Evolutionary conservation across 2,329 filamentous ascomycete species (phyloP).

Genomic region (Botrytis elliptica): DNA sequence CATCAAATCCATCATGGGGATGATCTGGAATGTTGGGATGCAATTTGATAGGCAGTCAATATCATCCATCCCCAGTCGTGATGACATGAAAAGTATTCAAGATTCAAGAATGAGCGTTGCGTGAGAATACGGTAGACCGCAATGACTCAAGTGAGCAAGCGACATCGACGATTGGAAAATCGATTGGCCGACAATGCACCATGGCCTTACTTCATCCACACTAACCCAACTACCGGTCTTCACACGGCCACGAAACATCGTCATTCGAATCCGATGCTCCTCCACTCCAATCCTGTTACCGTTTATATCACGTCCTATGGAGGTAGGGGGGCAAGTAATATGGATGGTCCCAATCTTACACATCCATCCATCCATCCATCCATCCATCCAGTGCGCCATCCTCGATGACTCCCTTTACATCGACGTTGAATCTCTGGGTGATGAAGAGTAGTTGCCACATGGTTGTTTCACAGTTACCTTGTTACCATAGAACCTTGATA

Average conservation of each 20-base stretch:
- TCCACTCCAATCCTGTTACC: neutral
- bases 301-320: neutral
- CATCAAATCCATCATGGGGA: too few relatives aligned
- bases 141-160: neutral
- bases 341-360: neutral
- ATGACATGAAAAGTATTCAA: neutral
- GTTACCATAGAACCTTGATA: neutral
- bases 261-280: neutral
- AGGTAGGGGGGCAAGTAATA: neutral
- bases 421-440: neutral
- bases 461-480: neutral
- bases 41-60: neutral
- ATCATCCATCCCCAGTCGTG: neutral
- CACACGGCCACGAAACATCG: neutral
- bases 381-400: neutral
- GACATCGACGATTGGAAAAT: neutral
- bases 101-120: neutral
- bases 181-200: neutral
- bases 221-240: neutral
- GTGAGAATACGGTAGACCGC: neutral
- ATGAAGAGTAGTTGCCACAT: neutral
- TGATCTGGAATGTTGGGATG: neutral
- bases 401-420: neutral
- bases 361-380: neutral
- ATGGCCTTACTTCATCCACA: neutral